A percentile compares a stretch with the other conserved stretches of the same genome.
These are phyloP conservation scores for Aspergillus pseudoviridinutans DNA, from an alignment of 2,329 filamentous ascomycete genomes.

Conservation along the genomic window DNA sequence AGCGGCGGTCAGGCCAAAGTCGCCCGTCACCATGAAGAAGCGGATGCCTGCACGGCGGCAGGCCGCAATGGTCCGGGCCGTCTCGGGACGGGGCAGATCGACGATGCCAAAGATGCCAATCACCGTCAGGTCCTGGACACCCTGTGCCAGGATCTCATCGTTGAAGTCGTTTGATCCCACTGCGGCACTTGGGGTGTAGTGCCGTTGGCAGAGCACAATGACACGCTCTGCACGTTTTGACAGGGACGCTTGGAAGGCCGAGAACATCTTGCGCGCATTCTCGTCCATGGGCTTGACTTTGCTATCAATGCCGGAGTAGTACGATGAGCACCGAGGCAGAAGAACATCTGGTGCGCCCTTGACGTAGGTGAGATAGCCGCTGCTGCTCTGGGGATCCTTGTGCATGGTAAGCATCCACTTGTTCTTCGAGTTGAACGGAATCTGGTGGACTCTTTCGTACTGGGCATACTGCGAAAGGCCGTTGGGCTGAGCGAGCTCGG, in stretches of 20 bases:
- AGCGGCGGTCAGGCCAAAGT: conserved; percentile 38
- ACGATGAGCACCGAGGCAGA: conserved; percentile 59
- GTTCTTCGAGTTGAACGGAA: conserved; percentile 79
- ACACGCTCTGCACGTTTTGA: conserved; percentile 68
- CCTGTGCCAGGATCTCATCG: conserved; percentile 45
- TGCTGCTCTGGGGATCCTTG: conserved; percentile 30
- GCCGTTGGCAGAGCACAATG: conserved; percentile 63
- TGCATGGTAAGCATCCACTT: conserved; percentile 71
- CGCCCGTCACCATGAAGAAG: conserved; percentile 44
- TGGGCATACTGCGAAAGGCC: conserved; percentile 51
- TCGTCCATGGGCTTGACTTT: conserved; percentile 50
- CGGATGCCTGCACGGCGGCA: conserved; percentile 36
- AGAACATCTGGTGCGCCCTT: conserved; percentile 77
- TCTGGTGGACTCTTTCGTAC: conserved; percentile 64
- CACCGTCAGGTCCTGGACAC: conserved; percentile 44
- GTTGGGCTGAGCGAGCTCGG: conserved; percentile 60
- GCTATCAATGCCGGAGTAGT: conserved; percentile 55
- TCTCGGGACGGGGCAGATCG: conserved; percentile 38
- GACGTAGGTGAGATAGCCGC: conserved; percentile 46
- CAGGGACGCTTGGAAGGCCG: conserved; percentile 63
- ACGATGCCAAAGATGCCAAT: conserved; percentile 51
- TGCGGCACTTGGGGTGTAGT: conserved; percentile 43
- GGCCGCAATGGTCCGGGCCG: conserved; percentile 30
- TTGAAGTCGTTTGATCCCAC: conserved; percentile 48
- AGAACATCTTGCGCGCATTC: conserved; percentile 47